These are phyloP conservation scores for Phytophthora citrophthora DNA, from an alignment of 352 stramenopile genomes.

Conservation along the genomic window DNA sequence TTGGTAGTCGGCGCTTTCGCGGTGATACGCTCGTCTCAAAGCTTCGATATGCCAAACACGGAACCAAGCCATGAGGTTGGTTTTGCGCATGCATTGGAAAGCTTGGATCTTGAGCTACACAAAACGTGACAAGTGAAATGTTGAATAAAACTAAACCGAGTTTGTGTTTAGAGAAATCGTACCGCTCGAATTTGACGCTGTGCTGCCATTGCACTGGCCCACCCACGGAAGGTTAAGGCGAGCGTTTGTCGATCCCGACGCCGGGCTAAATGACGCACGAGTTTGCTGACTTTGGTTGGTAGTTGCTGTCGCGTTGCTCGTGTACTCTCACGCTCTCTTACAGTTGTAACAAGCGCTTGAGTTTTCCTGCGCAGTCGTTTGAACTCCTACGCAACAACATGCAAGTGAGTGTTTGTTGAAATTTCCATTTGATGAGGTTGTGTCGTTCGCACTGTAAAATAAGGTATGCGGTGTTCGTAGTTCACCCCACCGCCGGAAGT, in stretches of 20 bases:
- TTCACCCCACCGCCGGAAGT: slow-evolving; percentile 8
- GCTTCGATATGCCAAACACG: slow-evolving; percentile 78
- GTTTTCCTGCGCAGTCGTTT: slow-evolving; percentile 59
- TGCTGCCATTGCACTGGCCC: slow-evolving; percentile 40
- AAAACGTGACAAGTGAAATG: not conserved
- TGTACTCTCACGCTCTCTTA: slow-evolving; percentile 59
- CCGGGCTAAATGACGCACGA: slow-evolving; percentile 31
- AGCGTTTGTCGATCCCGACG: slow-evolving; percentile 27
- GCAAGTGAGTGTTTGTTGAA: not conserved
- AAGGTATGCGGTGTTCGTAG: slow-evolving; percentile 57
- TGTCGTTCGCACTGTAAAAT: slow-evolving; percentile 50
- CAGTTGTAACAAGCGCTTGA: slow-evolving; percentile 52
- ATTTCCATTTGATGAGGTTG: not conserved
- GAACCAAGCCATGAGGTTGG: slow-evolving; percentile 67
- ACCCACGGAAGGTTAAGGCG: slow-evolving; percentile 56
- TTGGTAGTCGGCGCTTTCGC: slow-evolving; percentile 81
- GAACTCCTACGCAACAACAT: slow-evolving; percentile 50
- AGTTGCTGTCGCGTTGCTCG: slow-evolving; percentile 50
- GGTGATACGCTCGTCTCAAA: slow-evolving; percentile 70
- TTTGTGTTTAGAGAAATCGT: slow-evolving; percentile 1
- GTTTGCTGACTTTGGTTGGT: slow-evolving; percentile 47
- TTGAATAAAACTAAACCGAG: not conserved
- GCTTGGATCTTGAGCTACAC: slow-evolving; percentile 64
- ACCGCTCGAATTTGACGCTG: slow-evolving; percentile 58
- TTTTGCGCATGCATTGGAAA: slow-evolving; percentile 60